Conservation (phyloP, 2,329 filamentous ascomycete species). For the Purpureocillium lavendulum region DNA sequence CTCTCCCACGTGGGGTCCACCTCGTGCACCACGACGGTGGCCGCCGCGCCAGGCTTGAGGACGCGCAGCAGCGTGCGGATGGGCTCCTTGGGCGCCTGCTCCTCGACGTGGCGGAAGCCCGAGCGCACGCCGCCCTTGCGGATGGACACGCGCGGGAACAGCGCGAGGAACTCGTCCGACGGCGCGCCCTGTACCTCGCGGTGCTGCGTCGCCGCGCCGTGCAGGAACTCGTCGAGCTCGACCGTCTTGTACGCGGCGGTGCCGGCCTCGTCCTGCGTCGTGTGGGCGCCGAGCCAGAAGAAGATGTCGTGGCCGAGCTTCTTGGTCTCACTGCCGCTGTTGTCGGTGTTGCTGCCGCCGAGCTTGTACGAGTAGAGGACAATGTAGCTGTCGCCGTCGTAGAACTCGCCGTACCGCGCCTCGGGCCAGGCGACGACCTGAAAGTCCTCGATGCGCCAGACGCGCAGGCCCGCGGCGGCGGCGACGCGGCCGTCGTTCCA, state of each 20-base stretch:
- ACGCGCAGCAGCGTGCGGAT: constrained; percentile 49
- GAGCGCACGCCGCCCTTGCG: constrained; percentile 51
- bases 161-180: constrained; percentile 49
- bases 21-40: constrained; percentile 50
- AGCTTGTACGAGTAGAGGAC: constrained; percentile 52
- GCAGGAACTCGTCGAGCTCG: constrained; percentile 59
- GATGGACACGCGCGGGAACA: constrained; percentile 55
- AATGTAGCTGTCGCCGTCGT: constrained; percentile 62
- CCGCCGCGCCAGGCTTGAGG: constrained; percentile 42
- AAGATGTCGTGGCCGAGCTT: constrained; percentile 56
- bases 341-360: constrained; percentile 30
- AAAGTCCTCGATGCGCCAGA: constrained; percentile 64
- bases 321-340: constrained; percentile 28
- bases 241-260: constrained; percentile 64
- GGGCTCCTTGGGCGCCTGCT: constrained; percentile 26
- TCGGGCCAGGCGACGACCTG: constrained; percentile 54
- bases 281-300: constrained; percentile 61
- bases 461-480: constrained; percentile 40
- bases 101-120: constrained; percentile 56
- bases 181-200: constrained; percentile 53
- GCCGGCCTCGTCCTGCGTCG: constrained; percentile 60
- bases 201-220: constrained; percentile 54
- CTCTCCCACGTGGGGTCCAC: constrained; percentile 53
- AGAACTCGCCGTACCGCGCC: constrained; percentile 49
- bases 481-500: constrained; percentile 55